A percentile compares a stretch with the other conserved stretches of the same genome.
Evolutionary conservation across 495 filamentous ascomycete genomes (phyloP).

Genomic region (Zalerion maritima): DNA sequence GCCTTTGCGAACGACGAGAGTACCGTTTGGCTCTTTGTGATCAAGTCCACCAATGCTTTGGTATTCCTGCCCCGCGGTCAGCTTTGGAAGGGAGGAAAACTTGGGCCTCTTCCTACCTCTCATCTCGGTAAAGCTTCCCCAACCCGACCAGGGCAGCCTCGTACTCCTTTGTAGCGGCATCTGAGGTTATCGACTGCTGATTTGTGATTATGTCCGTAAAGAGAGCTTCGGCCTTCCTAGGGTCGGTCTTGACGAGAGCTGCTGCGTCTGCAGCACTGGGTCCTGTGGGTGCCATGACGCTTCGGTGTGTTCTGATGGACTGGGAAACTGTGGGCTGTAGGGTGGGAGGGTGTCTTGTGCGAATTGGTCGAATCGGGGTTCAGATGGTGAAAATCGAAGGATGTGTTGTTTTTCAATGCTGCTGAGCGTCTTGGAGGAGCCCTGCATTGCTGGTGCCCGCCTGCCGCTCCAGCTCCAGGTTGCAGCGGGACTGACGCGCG

Average conservation of each 20-base stretch:
- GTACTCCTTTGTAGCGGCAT: slow-evolving; percentile 75
- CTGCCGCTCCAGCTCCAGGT: too few relatives aligned
- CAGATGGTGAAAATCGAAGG: too few relatives aligned
- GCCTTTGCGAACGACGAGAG: slow-evolving; percentile 95
- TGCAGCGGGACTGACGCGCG: too few relatives aligned
- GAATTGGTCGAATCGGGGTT: too few relatives aligned
- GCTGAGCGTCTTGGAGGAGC: too few relatives aligned
- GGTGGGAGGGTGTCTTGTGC: too few relatives aligned
- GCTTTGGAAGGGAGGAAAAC: slow-evolving; percentile 1
- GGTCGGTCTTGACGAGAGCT: slow-evolving; percentile 63
- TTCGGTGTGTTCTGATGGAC: too few relatives aligned
- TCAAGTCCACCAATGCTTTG: slow-evolving; percentile 77
- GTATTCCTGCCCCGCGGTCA: slow-evolving; percentile 39
- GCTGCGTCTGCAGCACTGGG: slow-evolving; percentile 57
- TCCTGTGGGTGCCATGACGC: too few relatives aligned
- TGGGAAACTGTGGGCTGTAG: too few relatives aligned
- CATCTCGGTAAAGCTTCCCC: slow-evolving; percentile 84
- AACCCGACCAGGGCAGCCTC: slow-evolving; percentile 70
- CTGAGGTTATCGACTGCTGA: slow-evolving; percentile 62
- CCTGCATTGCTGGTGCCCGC: too few relatives aligned
- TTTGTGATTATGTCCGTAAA: slow-evolving; percentile 82
- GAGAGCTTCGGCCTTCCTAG: slow-evolving; percentile 61
- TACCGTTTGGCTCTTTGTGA: slow-evolving; percentile 76
- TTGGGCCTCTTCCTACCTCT: slow-evolving; percentile 38
- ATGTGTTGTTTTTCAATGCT: too few relatives aligned